These are phyloP conservation scores for Domatiomyces globalis DNA, from an alignment of 2,329 filamentous ascomycete species.

Conservation along the genomic window DNA sequence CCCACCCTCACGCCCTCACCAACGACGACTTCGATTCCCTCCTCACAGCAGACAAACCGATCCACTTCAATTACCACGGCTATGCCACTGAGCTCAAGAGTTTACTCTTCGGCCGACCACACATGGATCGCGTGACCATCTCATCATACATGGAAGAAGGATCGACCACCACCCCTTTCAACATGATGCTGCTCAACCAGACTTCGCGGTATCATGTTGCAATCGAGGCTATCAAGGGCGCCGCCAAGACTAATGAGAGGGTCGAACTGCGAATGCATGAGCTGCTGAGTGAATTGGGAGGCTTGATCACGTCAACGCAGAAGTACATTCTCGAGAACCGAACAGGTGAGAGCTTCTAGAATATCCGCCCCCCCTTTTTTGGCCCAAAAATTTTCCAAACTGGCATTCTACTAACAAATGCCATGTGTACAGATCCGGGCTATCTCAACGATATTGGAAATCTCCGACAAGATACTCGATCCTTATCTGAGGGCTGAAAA, in stretches of 20 bases:
- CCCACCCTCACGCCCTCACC: slow-evolving; percentile 46
- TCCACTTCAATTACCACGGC: slow-evolving; percentile 56
- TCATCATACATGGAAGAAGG: slow-evolving; percentile 52
- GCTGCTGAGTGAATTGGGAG: slow-evolving; percentile 35
- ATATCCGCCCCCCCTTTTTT: neutral
- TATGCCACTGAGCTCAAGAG: slow-evolving; percentile 48
- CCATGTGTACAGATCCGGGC: slow-evolving; percentile 8
- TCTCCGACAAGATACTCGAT: slow-evolving; percentile 10
- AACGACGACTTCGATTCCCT: slow-evolving; percentile 39
- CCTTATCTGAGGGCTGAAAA: slow-evolving; percentile 10
- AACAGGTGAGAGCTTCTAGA: slow-evolving; percentile 32
- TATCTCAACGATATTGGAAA: slow-evolving; percentile 12
- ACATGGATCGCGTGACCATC: slow-evolving; percentile 40
- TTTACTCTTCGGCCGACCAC: slow-evolving; percentile 44
- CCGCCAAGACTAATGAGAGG: slow-evolving; percentile 34
- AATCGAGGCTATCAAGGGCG: slow-evolving; percentile 39
- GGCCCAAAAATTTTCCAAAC: no score
- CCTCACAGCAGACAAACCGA: slow-evolving; percentile 42
- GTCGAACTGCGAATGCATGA: slow-evolving; percentile 34
- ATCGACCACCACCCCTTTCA: slow-evolving; percentile 52
- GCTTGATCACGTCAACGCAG: slow-evolving; percentile 35
- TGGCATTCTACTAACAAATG: no score
- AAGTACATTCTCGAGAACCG: slow-evolving; percentile 40
- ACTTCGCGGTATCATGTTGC: slow-evolving; percentile 49
- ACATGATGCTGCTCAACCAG: slow-evolving; percentile 53